Conservation (phyloP, 139 green algal genomes). For the Volvox africanus region DNA sequence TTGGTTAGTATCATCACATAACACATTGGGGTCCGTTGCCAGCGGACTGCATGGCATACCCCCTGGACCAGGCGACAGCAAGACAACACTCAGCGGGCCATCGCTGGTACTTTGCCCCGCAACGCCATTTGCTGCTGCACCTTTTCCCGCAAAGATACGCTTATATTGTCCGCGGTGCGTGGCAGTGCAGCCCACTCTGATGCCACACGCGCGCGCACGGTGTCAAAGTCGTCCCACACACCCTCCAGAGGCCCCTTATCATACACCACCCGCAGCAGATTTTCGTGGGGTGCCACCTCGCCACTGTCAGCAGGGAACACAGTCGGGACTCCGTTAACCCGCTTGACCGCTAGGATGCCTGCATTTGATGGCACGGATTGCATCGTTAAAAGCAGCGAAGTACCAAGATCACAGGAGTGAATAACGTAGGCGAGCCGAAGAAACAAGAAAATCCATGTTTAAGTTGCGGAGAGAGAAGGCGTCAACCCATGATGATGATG, state of each 20-base stretch:
- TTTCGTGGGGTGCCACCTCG: constrained; percentile 72
- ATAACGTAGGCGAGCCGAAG: too few relatives aligned
- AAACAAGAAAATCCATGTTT: too few relatives aligned
- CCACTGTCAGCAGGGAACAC: constrained; percentile 80
- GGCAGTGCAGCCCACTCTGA: constrained; percentile 81
- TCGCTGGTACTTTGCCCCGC: constrained; percentile 51
- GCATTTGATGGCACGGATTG: neutral
- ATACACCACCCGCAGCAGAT: constrained; percentile 84
- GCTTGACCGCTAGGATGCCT: constrained; percentile 85
- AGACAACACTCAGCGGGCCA: neutral
- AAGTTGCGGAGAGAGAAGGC: too few relatives aligned
- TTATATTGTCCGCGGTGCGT: constrained; percentile 69
- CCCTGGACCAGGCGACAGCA: too few relatives aligned
- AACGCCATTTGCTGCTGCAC: constrained; percentile 60
- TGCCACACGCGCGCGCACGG: constrained; percentile 67
- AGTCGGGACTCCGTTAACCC: constrained; percentile 81
- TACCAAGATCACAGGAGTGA: too few relatives aligned
- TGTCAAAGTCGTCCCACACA: constrained; percentile 82
- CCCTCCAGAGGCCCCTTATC: constrained; percentile 74
- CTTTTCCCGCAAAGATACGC: constrained; percentile 71
- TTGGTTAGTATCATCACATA: too few relatives aligned
- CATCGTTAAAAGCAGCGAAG: too few relatives aligned
- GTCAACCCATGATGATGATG: too few relatives aligned
- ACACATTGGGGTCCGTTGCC: too few relatives aligned
- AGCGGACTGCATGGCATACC: too few relatives aligned